Base-by-base conservation (phyloP, 2,329 filamentous ascomycete genomes). In the Lachnum nothofagi region DNA sequence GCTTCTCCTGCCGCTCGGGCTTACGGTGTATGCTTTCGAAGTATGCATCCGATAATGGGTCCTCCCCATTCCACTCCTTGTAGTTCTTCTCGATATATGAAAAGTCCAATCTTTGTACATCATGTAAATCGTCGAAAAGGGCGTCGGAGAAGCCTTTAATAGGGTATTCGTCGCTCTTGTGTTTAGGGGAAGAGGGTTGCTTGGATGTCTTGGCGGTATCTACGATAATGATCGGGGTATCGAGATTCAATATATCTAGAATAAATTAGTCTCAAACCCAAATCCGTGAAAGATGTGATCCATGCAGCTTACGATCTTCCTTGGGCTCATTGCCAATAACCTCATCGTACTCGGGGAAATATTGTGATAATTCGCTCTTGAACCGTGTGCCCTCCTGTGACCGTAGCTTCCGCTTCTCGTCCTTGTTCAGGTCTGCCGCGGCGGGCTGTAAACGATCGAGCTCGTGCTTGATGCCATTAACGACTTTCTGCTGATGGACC, bases 311-410 rank as follows among this genome's bases (percentile, higher is more conserved):
- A 91, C 90, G 85, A 60, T 85, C 75, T 68, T 91, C 85, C 60
- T 85, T 85, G 33, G 83, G 80, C 55, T 88, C 84, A 64, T 94
- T 88, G 54, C 88, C 90, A 70, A 97, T 89, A 58, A 96, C 80
- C 65, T 95, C 88, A 68, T 96, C 91, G 68, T 95, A 97, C 63
- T 94, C 91, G 44, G 87, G 83, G 64, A 97, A 96, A 70, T 95
- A 97, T 41, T 82, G 79, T 31, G 90, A 85, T 53, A 97, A 76
- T 64, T 96, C 91, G 69, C 90, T 96, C 75, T 94, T 95, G 70
- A 90, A 85, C 59, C 88, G 79, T 44, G 85, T 85, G 9, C 85
- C 86, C 61, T 95, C 89, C 62, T 94, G 87, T 44, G 89, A 95
- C 54, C 91, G 81, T 65, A 96, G 73, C 65, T 89, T 91, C 62